Conservation (phyloP, 2,329 filamentous ascomycete species). For the Neopestalotiopsis sp. region DNA sequence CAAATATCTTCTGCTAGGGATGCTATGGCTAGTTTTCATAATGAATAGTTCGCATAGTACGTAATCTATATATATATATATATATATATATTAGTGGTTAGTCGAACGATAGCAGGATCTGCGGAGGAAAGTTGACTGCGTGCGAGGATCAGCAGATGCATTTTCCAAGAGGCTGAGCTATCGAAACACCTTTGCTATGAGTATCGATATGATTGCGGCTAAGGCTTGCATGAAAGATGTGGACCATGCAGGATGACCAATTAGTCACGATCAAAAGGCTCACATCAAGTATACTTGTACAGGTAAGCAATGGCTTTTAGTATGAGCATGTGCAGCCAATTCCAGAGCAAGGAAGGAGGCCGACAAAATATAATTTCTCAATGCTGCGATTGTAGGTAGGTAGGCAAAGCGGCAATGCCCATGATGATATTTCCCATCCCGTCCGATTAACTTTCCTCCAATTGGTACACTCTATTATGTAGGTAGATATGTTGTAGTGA, state of each 20-base stretch:
- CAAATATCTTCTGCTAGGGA: no score
- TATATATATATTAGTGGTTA: no score
- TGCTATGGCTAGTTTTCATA: no score
- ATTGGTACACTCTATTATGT: constrained; percentile 8
- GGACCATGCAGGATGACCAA: background rate
- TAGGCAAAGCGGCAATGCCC: background rate
- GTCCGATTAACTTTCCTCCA: constrained; percentile 1
- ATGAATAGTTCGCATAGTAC: no score
- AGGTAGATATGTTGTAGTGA: background rate
- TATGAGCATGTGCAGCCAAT: background rate
- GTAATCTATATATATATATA: no score
- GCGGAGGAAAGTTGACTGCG: no score
- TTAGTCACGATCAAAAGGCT: background rate
- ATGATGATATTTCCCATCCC: background rate
- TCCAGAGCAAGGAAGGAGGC: background rate
- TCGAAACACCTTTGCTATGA: no score
- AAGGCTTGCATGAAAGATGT: background rate
- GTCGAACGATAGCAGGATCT: no score
- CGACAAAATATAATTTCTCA: background rate
- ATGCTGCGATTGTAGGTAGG: background rate
- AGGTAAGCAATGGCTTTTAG: background rate
- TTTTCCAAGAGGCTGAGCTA: no score
- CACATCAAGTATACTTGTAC: constrained; percentile 1
- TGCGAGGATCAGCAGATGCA: no score
- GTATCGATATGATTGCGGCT: no score